These are phyloP conservation scores for Pestalotiopsis sp. DNA, from an alignment of 2,329 filamentous ascomycete genomes.

Conservation along the genomic window DNA sequence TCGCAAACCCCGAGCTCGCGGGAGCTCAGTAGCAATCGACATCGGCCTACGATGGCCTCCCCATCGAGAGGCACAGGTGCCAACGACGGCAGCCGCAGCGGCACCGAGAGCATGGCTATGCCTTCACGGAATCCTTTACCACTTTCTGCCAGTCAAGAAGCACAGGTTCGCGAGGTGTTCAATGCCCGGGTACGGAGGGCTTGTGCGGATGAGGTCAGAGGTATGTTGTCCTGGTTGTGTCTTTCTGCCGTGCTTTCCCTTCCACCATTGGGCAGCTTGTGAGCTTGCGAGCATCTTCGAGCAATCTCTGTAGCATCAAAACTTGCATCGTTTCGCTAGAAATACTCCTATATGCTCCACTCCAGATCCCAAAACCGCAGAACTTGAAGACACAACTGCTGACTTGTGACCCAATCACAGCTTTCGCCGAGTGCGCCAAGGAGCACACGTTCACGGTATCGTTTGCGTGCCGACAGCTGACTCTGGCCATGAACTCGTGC, in stretches of 20 bases:
- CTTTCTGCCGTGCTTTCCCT: conserved; percentile 5
- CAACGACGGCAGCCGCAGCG: conserved; percentile 6
- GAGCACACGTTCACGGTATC: conserved; percentile 85
- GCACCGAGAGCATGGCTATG: conserved; percentile 36
- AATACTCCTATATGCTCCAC: background rate
- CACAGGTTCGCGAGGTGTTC: conserved; percentile 41
- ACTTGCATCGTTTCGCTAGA: too few relatives aligned
- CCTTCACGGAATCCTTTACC: conserved; percentile 79
- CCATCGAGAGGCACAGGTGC: background rate
- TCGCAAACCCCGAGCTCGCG: conserved; percentile 26
- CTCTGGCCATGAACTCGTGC: conserved; percentile 88
- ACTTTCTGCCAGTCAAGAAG: conserved; percentile 51
- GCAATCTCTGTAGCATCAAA: background rate
- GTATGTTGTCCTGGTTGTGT: conserved; percentile 40
- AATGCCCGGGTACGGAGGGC: conserved; percentile 68
- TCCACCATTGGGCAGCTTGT: conserved; percentile 1
- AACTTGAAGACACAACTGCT: background rate
- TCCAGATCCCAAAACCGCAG: background rate
- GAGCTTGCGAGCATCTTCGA: background rate
- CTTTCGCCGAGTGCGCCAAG: conserved; percentile 87
- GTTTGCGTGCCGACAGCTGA: conserved; percentile 80
- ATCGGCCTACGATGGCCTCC: conserved; percentile 7
- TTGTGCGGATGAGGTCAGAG: conserved; percentile 79
- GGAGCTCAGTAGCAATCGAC: conserved; percentile 37
- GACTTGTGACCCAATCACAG: conserved; percentile 46